A percentile compares a stretch with the other conserved stretches of the same genome.
phyloP scores from a whole-genome alignment of 257 asterid species.

The Penstemon davidsonii region DNA sequence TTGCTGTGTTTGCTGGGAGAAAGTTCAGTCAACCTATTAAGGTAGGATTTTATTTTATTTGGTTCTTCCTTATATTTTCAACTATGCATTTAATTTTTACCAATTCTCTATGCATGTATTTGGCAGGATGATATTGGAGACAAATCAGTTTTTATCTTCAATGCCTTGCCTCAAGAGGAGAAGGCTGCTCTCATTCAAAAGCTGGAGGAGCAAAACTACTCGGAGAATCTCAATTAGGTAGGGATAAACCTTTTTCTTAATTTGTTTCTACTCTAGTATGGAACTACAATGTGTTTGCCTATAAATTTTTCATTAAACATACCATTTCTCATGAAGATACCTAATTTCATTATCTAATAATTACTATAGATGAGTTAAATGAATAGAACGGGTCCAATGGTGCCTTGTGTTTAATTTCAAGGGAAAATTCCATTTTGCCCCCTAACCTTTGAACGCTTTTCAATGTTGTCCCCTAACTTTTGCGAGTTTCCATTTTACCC shows the following conservation, averaged over 20 bases:
- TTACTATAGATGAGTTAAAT: conserved; percentile 3
- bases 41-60: conserved; percentile 35
- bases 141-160: conserved; percentile 84
- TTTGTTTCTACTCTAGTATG: conserved; percentile 20
- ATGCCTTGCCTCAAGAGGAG: conserved; percentile 63
- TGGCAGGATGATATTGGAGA: conserved; percentile 94
- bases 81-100: background rate
- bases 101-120: background rate
- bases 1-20: conserved; percentile 83
- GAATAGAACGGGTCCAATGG: background rate
- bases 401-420: background rate
- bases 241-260: background rate
- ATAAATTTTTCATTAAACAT: conserved; percentile 1
- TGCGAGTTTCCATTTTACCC: too few species aligned
- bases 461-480: too few species aligned
- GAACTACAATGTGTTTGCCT: conserved; percentile 13
- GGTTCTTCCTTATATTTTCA: background rate
- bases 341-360: too few species aligned
- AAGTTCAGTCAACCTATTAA: conserved; percentile 91
- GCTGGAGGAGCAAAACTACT: conserved; percentile 49
- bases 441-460: too few species aligned
- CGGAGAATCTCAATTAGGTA: conserved; percentile 39
- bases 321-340: background rate
- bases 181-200: conserved; percentile 50
- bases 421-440: too few species aligned